A percentile compares a stretch with the other conserved stretches of the same genome.
These are phyloP conservation scores for Linum trigynum DNA, from an alignment of 345 rosid genomes.

Conservation along the genomic window DNA sequence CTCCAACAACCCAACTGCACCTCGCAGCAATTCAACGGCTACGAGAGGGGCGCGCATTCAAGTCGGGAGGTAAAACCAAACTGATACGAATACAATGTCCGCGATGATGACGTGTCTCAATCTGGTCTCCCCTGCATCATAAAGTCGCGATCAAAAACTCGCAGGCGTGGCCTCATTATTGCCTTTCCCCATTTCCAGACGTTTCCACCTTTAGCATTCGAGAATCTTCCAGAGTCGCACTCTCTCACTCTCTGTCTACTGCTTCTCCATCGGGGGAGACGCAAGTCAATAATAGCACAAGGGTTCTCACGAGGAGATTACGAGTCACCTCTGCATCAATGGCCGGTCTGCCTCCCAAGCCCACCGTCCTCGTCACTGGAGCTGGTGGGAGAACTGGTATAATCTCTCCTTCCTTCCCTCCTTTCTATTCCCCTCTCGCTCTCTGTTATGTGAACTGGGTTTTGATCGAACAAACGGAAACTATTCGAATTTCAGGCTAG, in stretches of 20 bases:
- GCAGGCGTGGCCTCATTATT: neutral
- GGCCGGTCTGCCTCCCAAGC: conserved; percentile 26
- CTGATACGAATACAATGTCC: neutral
- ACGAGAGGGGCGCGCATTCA: neutral
- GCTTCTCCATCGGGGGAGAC: neutral
- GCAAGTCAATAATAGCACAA: neutral
- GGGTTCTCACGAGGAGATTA: neutral
- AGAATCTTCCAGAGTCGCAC: neutral
- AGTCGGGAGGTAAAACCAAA: neutral
- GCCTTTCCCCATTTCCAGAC: neutral
- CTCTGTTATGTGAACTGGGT: too few species aligned
- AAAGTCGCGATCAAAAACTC: neutral
- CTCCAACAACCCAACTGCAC: neutral
- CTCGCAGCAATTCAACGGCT: neutral
- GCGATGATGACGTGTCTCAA: neutral
- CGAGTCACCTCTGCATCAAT: conserved; percentile 14
- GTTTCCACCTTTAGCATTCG: neutral
- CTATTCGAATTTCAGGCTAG: too few species aligned
- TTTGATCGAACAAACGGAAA: too few species aligned
- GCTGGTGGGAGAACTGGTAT: conserved; percentile 82
- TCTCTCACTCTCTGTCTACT: neutral
- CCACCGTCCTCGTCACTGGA: conserved; percentile 66
- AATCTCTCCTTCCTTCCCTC: neutral
- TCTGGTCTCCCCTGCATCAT: neutral
- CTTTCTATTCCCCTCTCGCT: neutral